Evolutionary conservation across 73 alveolate species (phyloP), one percentile per base, ranked within the genome.

Genomic region (Uronychia binucleata): DNA sequence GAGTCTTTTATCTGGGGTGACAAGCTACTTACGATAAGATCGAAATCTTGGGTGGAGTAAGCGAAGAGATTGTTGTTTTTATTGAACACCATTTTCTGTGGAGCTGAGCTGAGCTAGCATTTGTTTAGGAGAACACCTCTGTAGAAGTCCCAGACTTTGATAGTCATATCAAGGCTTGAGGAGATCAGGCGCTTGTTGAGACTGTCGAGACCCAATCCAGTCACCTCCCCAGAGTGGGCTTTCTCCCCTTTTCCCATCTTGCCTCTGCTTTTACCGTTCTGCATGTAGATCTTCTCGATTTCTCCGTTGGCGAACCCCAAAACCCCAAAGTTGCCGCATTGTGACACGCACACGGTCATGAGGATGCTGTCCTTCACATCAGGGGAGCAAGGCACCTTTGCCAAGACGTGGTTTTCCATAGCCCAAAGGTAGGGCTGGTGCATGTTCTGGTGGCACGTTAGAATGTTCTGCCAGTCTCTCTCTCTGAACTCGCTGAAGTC

Each of bases 261-360:
- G 89, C 97, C 94, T 81, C 93, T 80, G 82, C 93, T 90, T 67
- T 91, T 57, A 26, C 99, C 99, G 79, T 95, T 88, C 83, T 96
- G 97, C 97, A 96, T 92, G 79, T 94, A 93, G 87, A 96, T 88
- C 86, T 96, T 96, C 92, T 94, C 94, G 27, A 96, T 81, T 30
- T 81, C 77, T 33, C 98, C 98, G 80, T 83, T 87, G 74, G 89
- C 95, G 86, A 85, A 94, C 57, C 98, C 99, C 58, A 91, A 81
- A 75, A 94, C 79, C 14, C 98, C 98, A 87, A 92, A 96, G 88
- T 96, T 96, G n/a, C 99, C 99, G 78, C 99, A 96, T 26, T 90
- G 88, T 14, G 97, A 86, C 8, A 96, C 95, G 26, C 91, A 86
- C 26, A 91, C 87, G 57, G 98, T 83, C 34, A 93, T 85, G 57